A percentile compares a stretch with the other conserved stretches of the same genome.
phyloP scores from a whole-genome alignment of 164 flowering plant species.

The Cinnamomum chago region DNA sequence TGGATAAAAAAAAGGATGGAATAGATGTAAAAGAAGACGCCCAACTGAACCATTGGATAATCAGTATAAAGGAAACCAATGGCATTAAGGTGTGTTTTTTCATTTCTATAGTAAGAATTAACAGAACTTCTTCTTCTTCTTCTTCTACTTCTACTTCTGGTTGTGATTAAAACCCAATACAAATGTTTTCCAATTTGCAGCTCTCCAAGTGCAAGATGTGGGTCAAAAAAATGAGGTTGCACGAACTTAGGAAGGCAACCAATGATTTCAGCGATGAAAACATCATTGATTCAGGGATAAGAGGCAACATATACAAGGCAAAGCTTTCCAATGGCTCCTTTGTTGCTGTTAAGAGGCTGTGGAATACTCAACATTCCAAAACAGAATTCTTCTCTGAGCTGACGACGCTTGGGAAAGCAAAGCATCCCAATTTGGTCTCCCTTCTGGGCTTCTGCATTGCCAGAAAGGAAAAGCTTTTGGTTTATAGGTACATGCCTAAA shows the following conservation, averaged over 20 bases:
- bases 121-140: background rate
- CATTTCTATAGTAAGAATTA: background rate
- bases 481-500: constrained; percentile 30
- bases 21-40: constrained; percentile 37
- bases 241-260: constrained; percentile 22
- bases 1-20: constrained; percentile 37
- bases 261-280: constrained; percentile 18
- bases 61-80: constrained; percentile 51
- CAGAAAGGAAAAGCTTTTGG: constrained; percentile 32
- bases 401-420: constrained; percentile 16
- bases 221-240: constrained; percentile 15
- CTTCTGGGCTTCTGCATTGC: constrained; percentile 34
- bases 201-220: constrained; percentile 29
- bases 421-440: constrained; percentile 19
- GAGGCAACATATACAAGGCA: constrained; percentile 21
- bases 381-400: constrained; percentile 21
- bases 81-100: constrained; percentile 45
- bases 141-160: background rate
- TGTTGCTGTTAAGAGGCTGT: constrained; percentile 19
- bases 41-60: constrained; percentile 81
- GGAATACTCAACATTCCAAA: constrained; percentile 16
- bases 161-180: background rate
- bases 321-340: constrained; percentile 18
- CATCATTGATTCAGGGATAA: constrained; percentile 17
- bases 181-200: constrained; percentile 29